Conservation (phyloP, 169 alveolate genomes). For the Eimeria necatrix region DNA sequence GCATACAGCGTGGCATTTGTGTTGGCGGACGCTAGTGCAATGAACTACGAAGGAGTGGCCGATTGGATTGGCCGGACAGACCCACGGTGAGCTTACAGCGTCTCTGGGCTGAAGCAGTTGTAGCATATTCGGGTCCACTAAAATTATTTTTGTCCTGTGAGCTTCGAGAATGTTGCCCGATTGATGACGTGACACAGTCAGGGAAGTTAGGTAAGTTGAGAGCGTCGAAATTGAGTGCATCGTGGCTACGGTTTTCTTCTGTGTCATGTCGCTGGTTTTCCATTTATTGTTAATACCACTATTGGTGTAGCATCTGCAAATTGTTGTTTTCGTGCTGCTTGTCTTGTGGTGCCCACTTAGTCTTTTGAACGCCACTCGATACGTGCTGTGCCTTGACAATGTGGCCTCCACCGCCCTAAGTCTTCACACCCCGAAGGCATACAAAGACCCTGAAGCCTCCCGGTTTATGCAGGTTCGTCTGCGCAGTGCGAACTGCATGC, state of each 20-base stretch:
- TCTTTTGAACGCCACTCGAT: conserved; percentile 48
- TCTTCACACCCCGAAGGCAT: conserved; percentile 48
- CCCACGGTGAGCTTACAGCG: conserved; percentile 6
- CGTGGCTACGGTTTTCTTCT: too few species aligned
- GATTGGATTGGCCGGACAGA: conserved; percentile 55
- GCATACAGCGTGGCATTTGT: conserved; percentile 52
- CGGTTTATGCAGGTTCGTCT: conserved; percentile 29
- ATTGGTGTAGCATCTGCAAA: not conserved
- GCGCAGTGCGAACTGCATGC: not conserved
- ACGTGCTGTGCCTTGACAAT: conserved; percentile 40
- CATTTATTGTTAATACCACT: not conserved
- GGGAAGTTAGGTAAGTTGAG: too few species aligned
- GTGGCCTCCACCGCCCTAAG: conserved; percentile 27
- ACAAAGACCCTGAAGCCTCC: conserved; percentile 57
- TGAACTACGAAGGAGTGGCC: conserved; percentile 48
- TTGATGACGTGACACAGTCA: too few species aligned
- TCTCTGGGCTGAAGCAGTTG: too few species aligned
- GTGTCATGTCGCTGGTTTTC: not conserved
- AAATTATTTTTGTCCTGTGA: too few species aligned
- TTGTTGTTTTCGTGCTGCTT: not conserved
- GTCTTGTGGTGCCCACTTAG: not conserved
- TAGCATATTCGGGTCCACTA: too few species aligned
- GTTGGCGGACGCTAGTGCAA: conserved; percentile 60
- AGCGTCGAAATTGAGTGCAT: too few species aligned
- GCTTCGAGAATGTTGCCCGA: too few species aligned